phyloP scores from a whole-genome alignment of 257 asterid species.

The Ehretia macrophylla region DNA sequence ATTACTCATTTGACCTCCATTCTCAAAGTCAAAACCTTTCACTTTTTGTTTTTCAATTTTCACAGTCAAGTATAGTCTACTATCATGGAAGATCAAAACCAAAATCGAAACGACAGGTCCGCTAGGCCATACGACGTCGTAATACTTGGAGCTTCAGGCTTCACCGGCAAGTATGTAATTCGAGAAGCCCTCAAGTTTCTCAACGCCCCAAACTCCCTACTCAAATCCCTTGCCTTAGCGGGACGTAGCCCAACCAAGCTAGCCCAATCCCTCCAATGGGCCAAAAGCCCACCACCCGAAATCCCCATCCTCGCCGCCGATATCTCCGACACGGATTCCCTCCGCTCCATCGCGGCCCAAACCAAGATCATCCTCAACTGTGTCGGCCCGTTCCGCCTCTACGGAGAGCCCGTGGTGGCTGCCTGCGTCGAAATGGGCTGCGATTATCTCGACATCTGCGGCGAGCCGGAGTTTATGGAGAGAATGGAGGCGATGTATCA shows the following conservation, averaged over 20 bases:
- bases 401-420: slow-evolving; percentile 76
- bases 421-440: slow-evolving; percentile 78
- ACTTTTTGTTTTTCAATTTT: too few species aligned
- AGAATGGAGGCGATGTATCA: slow-evolving; percentile 57
- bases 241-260: slow-evolving; percentile 67
- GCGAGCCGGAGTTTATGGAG: slow-evolving; percentile 97
- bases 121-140: slow-evolving; percentile 45
- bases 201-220: slow-evolving; percentile 58
- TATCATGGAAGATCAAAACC: slow-evolving; percentile 8
- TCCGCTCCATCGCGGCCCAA: slow-evolving; percentile 53
- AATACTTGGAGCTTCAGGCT: slow-evolving; percentile 87
- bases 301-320: slow-evolving; percentile 73
- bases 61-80: too few species aligned
- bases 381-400: slow-evolving; percentile 81
- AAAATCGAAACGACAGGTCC: not conserved
- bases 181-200: slow-evolving; percentile 86
- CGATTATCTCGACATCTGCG: slow-evolving; percentile 78
- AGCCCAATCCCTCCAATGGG: slow-evolving; percentile 73
- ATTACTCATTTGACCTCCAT: too few species aligned
- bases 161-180: slow-evolving; percentile 82
- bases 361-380: slow-evolving; percentile 60
- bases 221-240: slow-evolving; percentile 65
- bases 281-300: slow-evolving; percentile 47
- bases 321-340: slow-evolving; percentile 56
- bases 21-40: too few species aligned